Evolutionary conservation across 805 yeast species (phyloP), one percentile per base, ranked within the genome.

Genomic region (Teunomyces aglyptinius): DNA sequence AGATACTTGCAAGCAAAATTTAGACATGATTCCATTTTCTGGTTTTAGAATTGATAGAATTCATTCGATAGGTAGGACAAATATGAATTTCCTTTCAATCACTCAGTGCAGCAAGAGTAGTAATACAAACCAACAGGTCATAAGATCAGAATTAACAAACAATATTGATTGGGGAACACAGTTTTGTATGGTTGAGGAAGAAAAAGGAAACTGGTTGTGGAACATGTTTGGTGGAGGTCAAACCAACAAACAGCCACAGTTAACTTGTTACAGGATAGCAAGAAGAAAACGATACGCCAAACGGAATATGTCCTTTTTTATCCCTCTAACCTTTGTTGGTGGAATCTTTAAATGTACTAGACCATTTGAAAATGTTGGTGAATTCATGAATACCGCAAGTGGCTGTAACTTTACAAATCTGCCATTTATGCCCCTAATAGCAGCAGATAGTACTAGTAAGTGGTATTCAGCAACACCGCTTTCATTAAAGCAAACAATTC

Each of bases 291-390:
- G 76, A 51, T 83, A 77, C 54, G 78, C 80, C 0, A 59, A 58
- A 10, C 65, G 81, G 42, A 61, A 71, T 24, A 43, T 73, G 8
- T 70, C 77, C 1, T 56, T 81, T 5, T 82, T 71, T 55, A 64
- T 78, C 12, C 88, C 89, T 0, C 67, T 73, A 15, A 74, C 81
- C 0, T 78, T 79, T 64, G 78, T 86, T 2, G 92, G 91, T 5
- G 89, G 82, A 0, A 53, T 85, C 2, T 86, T 75, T 59, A 72
- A 73, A 45, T 81, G 86, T 54, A 63, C 72, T 10, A 47, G 76
- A 1, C 55, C 72, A 2, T 47, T 56, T 15, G 62, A 47, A 50
- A 44, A 24, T 49, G 34, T 50, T 57, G 52, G 55, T 10, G 39
- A 58, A 11, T 32, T 36, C 31, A 47, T 54, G 19, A 45, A 50